Conservation (phyloP, 306 rosid species). For the Psophocarpus tetragonolobus region DNA sequence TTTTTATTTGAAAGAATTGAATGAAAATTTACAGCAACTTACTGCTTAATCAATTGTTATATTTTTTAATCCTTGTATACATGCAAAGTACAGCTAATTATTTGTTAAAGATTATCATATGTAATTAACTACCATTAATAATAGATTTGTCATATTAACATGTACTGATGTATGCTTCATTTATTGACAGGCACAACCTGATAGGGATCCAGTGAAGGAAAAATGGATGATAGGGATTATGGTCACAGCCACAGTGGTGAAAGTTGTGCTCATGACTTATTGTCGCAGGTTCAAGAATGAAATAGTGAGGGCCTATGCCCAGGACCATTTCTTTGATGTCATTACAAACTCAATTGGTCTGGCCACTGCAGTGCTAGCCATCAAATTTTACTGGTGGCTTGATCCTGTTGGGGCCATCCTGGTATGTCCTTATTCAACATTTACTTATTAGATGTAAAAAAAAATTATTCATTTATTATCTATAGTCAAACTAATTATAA, state of each 20-base stretch:
- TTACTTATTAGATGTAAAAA: background rate
- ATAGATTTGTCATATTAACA: background rate
- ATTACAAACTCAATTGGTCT: slow-evolving; percentile 81
- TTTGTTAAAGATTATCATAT: background rate
- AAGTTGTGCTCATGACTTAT: slow-evolving; percentile 61
- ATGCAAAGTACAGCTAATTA: background rate
- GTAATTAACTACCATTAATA: background rate
- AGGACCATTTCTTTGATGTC: slow-evolving; percentile 92
- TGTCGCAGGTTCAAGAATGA: slow-evolving; percentile 82
- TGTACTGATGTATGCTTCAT: background rate
- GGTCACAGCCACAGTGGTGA: slow-evolving; percentile 65
- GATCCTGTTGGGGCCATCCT: slow-evolving; percentile 83
- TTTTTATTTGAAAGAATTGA: no score
- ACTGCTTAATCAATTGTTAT: no score
- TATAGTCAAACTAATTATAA: no score
- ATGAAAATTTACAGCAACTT: no score
- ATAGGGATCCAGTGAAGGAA: slow-evolving; percentile 61
- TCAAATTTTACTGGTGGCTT: slow-evolving; percentile 87
- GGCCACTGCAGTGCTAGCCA: slow-evolving; percentile 72
- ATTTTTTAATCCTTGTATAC: no score
- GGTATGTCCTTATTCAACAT: slow-evolving; percentile 41
- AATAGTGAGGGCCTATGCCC: slow-evolving; percentile 85
- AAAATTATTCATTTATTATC: no score
- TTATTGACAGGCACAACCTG: slow-evolving; percentile 63
- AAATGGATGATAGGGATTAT: slow-evolving; percentile 93